Percentiles rank a stretch among this genome's conserved stretches.
Evolutionary conservation across 345 rosid species (phyloP).

Genomic region (Lepidium sativum): DNA sequence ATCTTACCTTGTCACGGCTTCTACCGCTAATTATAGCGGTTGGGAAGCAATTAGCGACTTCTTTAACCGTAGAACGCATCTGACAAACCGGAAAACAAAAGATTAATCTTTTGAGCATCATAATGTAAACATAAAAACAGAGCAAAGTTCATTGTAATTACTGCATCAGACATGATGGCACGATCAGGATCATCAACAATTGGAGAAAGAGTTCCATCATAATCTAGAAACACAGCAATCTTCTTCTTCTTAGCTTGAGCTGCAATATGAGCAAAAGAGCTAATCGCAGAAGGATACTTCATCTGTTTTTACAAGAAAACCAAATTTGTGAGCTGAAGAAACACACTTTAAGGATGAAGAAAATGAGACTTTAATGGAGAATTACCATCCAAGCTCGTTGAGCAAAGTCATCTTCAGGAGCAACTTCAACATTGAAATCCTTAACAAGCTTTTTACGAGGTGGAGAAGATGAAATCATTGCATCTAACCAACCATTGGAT

Average conservation of each 20-base stretch:
- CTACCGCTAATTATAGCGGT: conserved; percentile 96
- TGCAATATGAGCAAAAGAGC: conserved; percentile 48
- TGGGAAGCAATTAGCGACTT: conserved; percentile 63
- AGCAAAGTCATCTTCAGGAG: conserved; percentile 43
- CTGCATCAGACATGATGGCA: conserved; percentile 70
- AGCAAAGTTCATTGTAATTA: conserved; percentile 34
- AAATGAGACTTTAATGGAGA: neutral
- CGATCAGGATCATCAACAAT: conserved; percentile 87
- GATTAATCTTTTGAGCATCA: neutral
- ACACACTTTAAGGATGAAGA: neutral
- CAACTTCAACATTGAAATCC: conserved; percentile 43
- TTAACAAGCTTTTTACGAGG: conserved; percentile 67
- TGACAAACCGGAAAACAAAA: conserved; percentile 7
- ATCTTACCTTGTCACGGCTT: conserved; percentile 72
- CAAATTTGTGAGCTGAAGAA: neutral
- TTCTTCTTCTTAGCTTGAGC: conserved; percentile 54
- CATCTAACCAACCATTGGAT: conserved; percentile 86
- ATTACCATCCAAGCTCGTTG: conserved; percentile 75
- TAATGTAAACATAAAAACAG: neutral
- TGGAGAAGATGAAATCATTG: conserved; percentile 94
- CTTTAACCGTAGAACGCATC: conserved; percentile 87
- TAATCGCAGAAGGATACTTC: conserved; percentile 78
- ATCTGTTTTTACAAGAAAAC: conserved; percentile 35
- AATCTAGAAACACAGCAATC: conserved; percentile 82
- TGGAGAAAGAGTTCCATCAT: conserved; percentile 92